phyloP scores from a whole-genome alignment of 305 asterid genomes.

The Withania somnifera region DNA sequence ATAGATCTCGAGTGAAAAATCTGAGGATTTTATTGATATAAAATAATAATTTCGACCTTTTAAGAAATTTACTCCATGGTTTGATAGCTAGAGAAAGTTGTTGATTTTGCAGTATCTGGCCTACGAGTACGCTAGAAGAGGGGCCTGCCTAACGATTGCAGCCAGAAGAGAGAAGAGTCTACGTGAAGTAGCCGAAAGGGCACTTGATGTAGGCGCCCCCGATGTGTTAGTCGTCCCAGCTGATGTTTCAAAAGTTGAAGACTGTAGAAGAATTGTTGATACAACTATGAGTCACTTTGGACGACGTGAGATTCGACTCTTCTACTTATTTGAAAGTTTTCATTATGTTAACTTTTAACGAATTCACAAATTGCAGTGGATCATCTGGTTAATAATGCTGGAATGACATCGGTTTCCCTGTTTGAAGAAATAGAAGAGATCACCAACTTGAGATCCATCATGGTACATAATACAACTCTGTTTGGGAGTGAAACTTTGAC shows the following conservation, averaged over 20 bases:
- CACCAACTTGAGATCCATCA: conserved; percentile 34
- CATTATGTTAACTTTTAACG: not conserved
- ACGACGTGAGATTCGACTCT: conserved; percentile 19
- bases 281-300: conserved; percentile 61
- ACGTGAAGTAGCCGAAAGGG: conserved; percentile 47
- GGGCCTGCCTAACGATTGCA: conserved; percentile 60
- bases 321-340: not conserved
- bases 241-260: conserved; percentile 52
- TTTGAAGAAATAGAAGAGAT: conserved; percentile 58
- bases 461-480: conserved; percentile 18
- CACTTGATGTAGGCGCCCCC: conserved; percentile 46
- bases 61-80: too few relatives aligned
- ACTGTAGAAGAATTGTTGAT: conserved; percentile 50
- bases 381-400: conserved; percentile 83
- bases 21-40: too few relatives aligned
- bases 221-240: conserved; percentile 45
- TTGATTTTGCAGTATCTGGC: conserved; percentile 25
- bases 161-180: conserved; percentile 60
- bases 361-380: conserved; percentile 41
- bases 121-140: conserved; percentile 63
- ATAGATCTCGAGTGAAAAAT: too few relatives aligned
- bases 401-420: conserved; percentile 38
- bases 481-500: too few relatives aligned
- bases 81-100: not conserved
- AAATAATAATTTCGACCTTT: too few relatives aligned